Evolutionary conservation across 768 basidiomycete species (phyloP).

Genomic region (Leucocoprinus sp.): DNA sequence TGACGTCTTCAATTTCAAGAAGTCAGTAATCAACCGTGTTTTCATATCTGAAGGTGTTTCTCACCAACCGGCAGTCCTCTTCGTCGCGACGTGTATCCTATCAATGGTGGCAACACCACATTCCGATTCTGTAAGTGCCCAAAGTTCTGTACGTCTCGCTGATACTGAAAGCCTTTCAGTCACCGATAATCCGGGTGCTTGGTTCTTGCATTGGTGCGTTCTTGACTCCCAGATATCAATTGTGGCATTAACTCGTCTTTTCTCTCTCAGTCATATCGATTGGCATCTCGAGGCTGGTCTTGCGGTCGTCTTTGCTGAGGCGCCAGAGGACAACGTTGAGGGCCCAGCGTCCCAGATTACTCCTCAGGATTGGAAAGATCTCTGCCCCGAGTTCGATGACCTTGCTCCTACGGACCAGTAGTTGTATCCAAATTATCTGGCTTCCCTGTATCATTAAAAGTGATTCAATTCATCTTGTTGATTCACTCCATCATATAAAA

Average conservation of each 20-base stretch:
- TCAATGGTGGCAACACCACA: constrained; percentile 13
- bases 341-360: constrained; percentile 18
- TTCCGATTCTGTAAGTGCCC: constrained; percentile 14
- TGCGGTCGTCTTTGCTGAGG: constrained; percentile 31
- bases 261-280: constrained; percentile 24
- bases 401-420: constrained; percentile 9
- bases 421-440: too few relatives aligned
- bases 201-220: constrained; percentile 31
- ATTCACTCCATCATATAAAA: too few relatives aligned
- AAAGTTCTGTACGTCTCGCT: too few relatives aligned
- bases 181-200: constrained; percentile 55
- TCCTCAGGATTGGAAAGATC: constrained; percentile 18
- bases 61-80: constrained; percentile 8
- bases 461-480: too few relatives aligned
- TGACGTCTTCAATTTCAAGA: constrained; percentile 8
- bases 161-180: constrained; percentile 13
- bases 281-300: constrained; percentile 31
- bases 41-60: neutral
- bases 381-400: constrained; percentile 23
- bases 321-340: constrained; percentile 14
- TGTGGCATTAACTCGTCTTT: constrained; percentile 3
- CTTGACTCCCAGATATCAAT: constrained; percentile 20
- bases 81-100: constrained; percentile 13
- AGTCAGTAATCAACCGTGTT: neutral
- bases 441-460: too few relatives aligned